Evolutionary conservation across 306 rosid genomes (phyloP).

Genomic region (Corylus heterophylla): DNA sequence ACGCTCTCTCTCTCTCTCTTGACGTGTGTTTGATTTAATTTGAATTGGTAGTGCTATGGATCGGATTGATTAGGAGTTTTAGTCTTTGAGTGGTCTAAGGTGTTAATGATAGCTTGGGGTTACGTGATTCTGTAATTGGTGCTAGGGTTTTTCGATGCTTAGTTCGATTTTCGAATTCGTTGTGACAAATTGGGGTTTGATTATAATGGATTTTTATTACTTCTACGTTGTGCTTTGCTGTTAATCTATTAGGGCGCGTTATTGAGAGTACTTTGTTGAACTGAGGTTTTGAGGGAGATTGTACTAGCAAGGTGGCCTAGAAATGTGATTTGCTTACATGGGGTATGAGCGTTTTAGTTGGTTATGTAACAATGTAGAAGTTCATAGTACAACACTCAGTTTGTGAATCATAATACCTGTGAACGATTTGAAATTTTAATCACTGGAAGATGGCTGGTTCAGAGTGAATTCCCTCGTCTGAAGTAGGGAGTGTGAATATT

Average conservation of each 20-base stretch:
- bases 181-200: background rate
- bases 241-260: background rate
- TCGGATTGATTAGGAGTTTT: slow-evolving; percentile 19
- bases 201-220: background rate
- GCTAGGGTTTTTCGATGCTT: background rate
- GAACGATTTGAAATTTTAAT: background rate
- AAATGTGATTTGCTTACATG: background rate
- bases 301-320: background rate
- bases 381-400: background rate
- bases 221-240: background rate
- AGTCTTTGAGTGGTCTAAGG: slow-evolving; percentile 21
- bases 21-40: background rate
- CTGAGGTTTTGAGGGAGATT: background rate
- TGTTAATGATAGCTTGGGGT: slow-evolving; percentile 9
- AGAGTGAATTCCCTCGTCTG: background rate
- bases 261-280: background rate
- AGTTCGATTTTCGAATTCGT: background rate
- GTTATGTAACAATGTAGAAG: background rate
- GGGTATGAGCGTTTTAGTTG: background rate
- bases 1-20: background rate
- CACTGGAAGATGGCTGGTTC: background rate
- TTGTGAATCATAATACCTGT: background rate
- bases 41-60: slow-evolving; percentile 5
- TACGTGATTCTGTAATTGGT: background rate
- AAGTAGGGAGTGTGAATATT: background rate